Conservation (phyloP, 202 grass and related monocot species). For the Tripidium arundinaceum region DNA sequence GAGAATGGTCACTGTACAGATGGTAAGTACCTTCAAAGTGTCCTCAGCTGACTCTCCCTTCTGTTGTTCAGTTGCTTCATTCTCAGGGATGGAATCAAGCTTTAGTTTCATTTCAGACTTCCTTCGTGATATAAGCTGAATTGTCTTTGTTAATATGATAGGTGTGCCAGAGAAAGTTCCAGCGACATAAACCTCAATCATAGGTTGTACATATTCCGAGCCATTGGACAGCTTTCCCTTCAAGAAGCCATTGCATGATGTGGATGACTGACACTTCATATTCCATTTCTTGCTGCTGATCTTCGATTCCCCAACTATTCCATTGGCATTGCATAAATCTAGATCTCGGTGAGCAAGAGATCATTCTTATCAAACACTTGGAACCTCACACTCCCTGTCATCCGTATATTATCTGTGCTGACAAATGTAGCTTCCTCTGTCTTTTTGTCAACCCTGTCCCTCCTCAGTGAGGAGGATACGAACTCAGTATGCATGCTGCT, state of each 20-base stretch:
- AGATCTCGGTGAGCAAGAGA: conserved; percentile 49
- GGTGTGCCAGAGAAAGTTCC: conserved; percentile 72
- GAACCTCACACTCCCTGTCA: conserved; percentile 81
- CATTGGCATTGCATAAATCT: conserved; percentile 55
- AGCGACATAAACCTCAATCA: conserved; percentile 71
- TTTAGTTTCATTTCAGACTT: conserved; percentile 64
- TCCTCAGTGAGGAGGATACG: conserved; percentile 65
- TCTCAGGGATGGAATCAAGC: conserved; percentile 74
- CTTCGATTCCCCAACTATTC: conserved; percentile 41
- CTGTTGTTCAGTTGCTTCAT: conserved; percentile 54
- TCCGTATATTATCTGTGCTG: conserved; percentile 76
- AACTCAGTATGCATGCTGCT: conserved; percentile 75
- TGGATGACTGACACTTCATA: conserved; percentile 60
- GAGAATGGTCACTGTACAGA: neutral
- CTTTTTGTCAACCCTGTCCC: conserved; percentile 67
- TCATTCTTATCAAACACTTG: conserved; percentile 83
- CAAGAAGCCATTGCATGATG: conserved; percentile 54
- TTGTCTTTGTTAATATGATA: conserved; percentile 77
- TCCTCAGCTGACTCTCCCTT: conserved; percentile 39
- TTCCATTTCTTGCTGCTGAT: conserved; percentile 66
- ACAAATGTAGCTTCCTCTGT: conserved; percentile 83
- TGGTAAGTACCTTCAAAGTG: conserved; percentile 51
- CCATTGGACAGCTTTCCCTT: conserved; percentile 48
- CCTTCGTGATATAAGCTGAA: conserved; percentile 64
- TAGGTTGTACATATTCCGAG: conserved; percentile 52